phyloP scores from a whole-genome alignment of 2,329 filamentous ascomycete species.

The Cladophialophora carrionii region DNA sequence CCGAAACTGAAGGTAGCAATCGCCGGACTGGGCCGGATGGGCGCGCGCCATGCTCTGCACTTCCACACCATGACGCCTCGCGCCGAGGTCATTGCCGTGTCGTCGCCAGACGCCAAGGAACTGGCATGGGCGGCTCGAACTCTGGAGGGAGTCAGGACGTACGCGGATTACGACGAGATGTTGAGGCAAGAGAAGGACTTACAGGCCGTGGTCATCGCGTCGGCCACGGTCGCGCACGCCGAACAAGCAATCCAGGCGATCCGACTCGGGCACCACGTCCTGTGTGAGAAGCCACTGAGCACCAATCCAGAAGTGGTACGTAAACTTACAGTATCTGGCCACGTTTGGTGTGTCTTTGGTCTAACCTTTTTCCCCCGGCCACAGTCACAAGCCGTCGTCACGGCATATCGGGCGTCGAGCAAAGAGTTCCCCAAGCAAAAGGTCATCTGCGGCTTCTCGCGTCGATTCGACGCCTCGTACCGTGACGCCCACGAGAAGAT shows the following conservation, averaged over 20 bases:
- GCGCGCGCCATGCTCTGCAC: slow-evolving; percentile 53
- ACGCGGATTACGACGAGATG: slow-evolving; percentile 61
- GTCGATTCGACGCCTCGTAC: slow-evolving; percentile 69
- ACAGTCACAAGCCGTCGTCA: slow-evolving; percentile 64
- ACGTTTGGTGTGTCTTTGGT: neutral
- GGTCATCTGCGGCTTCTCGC: slow-evolving; percentile 68
- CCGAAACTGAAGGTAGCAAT: slow-evolving; percentile 51
- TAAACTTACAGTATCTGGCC: too few species aligned
- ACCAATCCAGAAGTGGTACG: slow-evolving; percentile 63
- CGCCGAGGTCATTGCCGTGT: slow-evolving; percentile 55
- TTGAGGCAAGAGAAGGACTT: slow-evolving; percentile 57
- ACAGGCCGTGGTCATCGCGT: slow-evolving; percentile 60
- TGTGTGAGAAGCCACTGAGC: slow-evolving; percentile 60
- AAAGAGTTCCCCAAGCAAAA: slow-evolving; percentile 62
- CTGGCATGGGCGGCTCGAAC: slow-evolving; percentile 56
- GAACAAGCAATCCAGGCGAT: slow-evolving; percentile 63
- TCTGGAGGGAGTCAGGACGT: slow-evolving; percentile 58
- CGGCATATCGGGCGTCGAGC: slow-evolving; percentile 50
- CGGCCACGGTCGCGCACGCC: slow-evolving; percentile 60
- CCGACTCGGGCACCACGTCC: slow-evolving; percentile 57
- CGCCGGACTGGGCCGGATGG: slow-evolving; percentile 57
- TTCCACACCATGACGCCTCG: slow-evolving; percentile 54
- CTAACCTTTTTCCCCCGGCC: neutral
- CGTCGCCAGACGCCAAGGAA: slow-evolving; percentile 52
- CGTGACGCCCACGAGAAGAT: slow-evolving; percentile 61